Base-by-base conservation (phyloP, 371 early-diverging fungal genomes). In the Encephalitozoon intestinalis region DNA sequence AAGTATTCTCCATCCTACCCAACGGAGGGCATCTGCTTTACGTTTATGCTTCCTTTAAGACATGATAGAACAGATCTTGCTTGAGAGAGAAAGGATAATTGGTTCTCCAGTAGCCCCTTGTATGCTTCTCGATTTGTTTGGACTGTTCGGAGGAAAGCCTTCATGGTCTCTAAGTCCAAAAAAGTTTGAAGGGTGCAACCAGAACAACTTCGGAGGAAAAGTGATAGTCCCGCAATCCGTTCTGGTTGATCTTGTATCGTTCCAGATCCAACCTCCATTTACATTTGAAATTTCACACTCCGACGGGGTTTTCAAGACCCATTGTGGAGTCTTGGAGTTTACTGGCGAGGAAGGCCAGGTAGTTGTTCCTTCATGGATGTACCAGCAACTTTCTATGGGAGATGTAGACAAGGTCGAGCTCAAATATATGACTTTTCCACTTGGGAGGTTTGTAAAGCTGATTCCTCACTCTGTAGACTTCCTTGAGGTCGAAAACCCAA, bases 261-360 rank as follows among this genome's bases (percentile, higher is more conserved):
- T 70, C 18, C 76, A 86, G 37, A 74, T 83, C 6, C 79, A 76
- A 30, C 77, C 81, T 11, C 86, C 86, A 8, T 86, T 83, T 67
- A 79, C 73, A 21, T 86, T 86, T 70, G 81, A 82, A 75, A 83
- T 86, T 43, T 70, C 79, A 25, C 75, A 83, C 25, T 44, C 73
- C 39, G 73, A 76, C 30, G 68, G 70, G 28, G 54, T 65, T 15
- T 73, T 75, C 12, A 76, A 63, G 31, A 92, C 96, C 9, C 92
- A 96, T 81, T 93, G 93, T 26, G 95, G 97, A 79, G 99, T 99
- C 0, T 88, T 96, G 5, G 97, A 99, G 84, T 99, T 99, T 82
- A 93, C 91, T 37, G 95, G 94, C 25, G 93, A 94, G 79, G 94
- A 94, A 85, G 96, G 94, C 23, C 87, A 92, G 30, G 91, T 91